Base-by-base conservation (phyloP, 495 filamentous ascomycete genomes). In the Neurospora terricola region DNA sequence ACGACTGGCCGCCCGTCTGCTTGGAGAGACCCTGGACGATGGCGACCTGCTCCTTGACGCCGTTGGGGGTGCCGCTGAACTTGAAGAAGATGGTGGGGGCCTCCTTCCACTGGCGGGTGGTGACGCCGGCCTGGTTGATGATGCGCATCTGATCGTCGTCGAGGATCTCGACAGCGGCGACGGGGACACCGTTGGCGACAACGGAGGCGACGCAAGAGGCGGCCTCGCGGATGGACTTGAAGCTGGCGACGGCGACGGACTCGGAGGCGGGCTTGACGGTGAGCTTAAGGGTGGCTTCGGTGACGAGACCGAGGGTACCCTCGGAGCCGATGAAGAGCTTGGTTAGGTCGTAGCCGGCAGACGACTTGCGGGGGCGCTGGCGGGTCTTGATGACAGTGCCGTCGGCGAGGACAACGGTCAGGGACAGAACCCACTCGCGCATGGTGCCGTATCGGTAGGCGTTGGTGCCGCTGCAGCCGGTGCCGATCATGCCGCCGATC, bases 401-500 rank as follows among this genome's bases (percentile, higher is more conserved):
- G 80, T 99, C 94, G 5, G 95, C 94, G 48, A 98, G 84, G 0
- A 99, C 96, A 12, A 97, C 93, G 0, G 95, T 99, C 34, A 99
- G 83, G 68, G 89, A 91, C 36, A 98, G 83, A 0, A 98, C 95
- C 94, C 94, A 98, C 77, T 98, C 95, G 75, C 93, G 90, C 95
- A 98, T 98, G 0, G 95, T 97, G 1, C 95, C 95, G 79, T 97
- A 98, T 34, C 93, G 87, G 77, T 96, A 94, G 18, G 95, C 91
- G 80, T 98, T 97, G 38, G 95, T 98, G 40, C 95, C 95, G 73
- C 89, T 92, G 85, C 95, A 98, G 38, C 94, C 94, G 0, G 95
- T 98, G 0, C 93, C 94, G 14, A 98, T 90, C 95, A 98, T 98
- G 48, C 95, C 95, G 43, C 95, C 95, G 74, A 98, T 97, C 89